Conservation (phyloP, 2,329 filamentous ascomycete species). For the Septoria linicola region DNA sequence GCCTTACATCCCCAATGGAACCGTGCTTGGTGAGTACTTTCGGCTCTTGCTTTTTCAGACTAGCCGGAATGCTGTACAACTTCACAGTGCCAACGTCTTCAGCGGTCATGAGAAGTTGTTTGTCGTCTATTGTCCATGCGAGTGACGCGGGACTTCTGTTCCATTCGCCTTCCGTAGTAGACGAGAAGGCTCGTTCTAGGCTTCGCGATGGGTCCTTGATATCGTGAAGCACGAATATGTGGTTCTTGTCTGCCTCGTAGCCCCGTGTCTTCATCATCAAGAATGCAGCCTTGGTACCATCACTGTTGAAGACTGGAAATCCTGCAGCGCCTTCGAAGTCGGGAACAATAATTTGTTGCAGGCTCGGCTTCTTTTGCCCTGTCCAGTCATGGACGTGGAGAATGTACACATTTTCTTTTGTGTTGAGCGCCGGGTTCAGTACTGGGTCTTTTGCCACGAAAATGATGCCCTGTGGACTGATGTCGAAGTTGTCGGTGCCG, state of each 20-base stretch:
- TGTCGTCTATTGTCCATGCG: slow-evolving; percentile 54
- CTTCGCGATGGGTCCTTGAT: slow-evolving; percentile 37
- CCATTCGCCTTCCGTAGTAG: slow-evolving; percentile 41
- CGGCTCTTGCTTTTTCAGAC: slow-evolving; percentile 28
- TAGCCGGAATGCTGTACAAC: slow-evolving; percentile 49
- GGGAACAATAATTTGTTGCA: slow-evolving; percentile 58
- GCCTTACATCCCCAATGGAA: slow-evolving; percentile 54
- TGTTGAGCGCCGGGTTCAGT: slow-evolving; percentile 69
- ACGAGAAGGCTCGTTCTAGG: slow-evolving; percentile 4
- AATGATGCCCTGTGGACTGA: slow-evolving; percentile 63
- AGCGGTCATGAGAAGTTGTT: slow-evolving; percentile 68
- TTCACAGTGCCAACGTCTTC: slow-evolving; percentile 65
- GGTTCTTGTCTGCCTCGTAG: slow-evolving; percentile 79
- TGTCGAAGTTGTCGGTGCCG: slow-evolving; percentile 75
- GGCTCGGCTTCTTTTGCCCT: slow-evolving; percentile 51
- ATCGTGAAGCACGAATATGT: slow-evolving; percentile 64
- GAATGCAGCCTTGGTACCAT: slow-evolving; percentile 71
- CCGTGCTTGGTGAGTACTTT: slow-evolving; percentile 56
- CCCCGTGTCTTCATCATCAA: slow-evolving; percentile 72
- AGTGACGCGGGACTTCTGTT: slow-evolving; percentile 54
- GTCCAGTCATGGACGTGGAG: slow-evolving; percentile 63
- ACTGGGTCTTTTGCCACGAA: slow-evolving; percentile 75
- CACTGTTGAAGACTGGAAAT: slow-evolving; percentile 70
- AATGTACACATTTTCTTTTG: slow-evolving; percentile 79
- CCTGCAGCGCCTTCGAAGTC: slow-evolving; percentile 63